Base-by-base conservation (phyloP, 2,329 filamentous ascomycete species). In the Arthroderma uncinatum region DNA sequence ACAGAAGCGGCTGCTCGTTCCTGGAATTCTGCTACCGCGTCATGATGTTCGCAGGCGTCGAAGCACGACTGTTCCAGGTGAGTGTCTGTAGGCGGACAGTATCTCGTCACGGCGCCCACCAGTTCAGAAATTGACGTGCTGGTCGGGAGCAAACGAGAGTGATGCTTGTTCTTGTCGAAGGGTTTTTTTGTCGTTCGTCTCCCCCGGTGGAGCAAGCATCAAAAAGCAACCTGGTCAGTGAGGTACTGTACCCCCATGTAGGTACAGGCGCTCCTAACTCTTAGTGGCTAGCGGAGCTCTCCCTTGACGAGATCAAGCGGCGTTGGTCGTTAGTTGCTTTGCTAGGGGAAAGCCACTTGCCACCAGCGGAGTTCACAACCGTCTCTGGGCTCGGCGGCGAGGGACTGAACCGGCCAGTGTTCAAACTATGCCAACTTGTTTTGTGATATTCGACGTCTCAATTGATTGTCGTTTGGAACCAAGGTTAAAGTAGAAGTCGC, bases 271-370 rank as follows among this genome's bases (percentile, higher is more conserved):
- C 33, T 30, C 50, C 39, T 37, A n/a, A 37, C 25, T 55, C 16
- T 55, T 25, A 55, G 33, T 55, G 53, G 53, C 23, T 44, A 42
- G 53, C 37, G 53, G 37, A 55, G 53, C 53, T 55, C 36, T 44
- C 33, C 36, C 50, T 53, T 36, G 50, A 37, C 30, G 19, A 37
- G 33, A 39, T 37, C 25, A 39, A 53, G 50, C 50, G 25, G 36
- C 25, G 44, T 28, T 19, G 47, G 47, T 50, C 28, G 28, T 30
- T 50, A 50, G 47, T 50, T 30, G 33, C 14, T 30, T 19, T 25
- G 47, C 47, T 33, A 33, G 25, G n/a, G 7, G n/a, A 30, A 50
- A 50, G 47, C 47, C 47, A 50, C 47, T 50, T 50, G 47, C 47
- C 47, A 50, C 47, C 47, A n/a, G 19, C 40, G 23, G 40, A 23